Evolutionary conservation across 768 basidiomycete species (phyloP), one percentile per base, ranked within the genome.

Genomic region (Mycena capillaripes): DNA sequence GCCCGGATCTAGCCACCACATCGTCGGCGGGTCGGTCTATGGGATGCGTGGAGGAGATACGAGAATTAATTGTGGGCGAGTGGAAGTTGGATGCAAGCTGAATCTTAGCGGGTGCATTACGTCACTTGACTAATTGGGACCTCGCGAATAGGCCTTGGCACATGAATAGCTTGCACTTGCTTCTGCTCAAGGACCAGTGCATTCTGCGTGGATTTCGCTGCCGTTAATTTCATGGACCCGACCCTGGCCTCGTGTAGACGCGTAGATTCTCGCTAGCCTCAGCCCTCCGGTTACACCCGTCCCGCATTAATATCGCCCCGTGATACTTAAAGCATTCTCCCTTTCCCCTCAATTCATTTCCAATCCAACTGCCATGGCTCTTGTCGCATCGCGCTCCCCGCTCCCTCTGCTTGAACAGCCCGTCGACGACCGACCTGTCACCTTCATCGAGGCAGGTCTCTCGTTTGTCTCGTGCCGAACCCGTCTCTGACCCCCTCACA

Each of bases 1-100:
- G 66, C 93, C 94, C 62, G 95, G 95, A 81, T 95, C 93, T 44
- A 93, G 84, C 93, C 93, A 95, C 94, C 94, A 95, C 93, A 95
- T 94, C 1, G 19, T 19, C 42, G 34, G 34, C 34, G 34, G 34
- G 12, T 36, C 6, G 12, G 7, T 36, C 34, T 36, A 36, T 36
- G 12, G 6, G 34, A 12, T 36, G 34, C n/a, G n/a, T n/a, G n/a
- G n/a, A n/a, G n/a, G n/a, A n/a, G n/a, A n/a, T n/a, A n/a, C n/a
- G n/a, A n/a, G n/a, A n/a, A n/a, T n/a, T n/a, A n/a, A n/a, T 36
- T 12, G 34, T 36, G 34, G 34, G 34, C 12, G 42, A 42, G 42
- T 42, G 42, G 17, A 42, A 14, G 42, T 42, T 42, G 42, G 42
- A 42, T 16, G 17, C n/a, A 17, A 42, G 42, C 17, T 42, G 42